Conservation (phyloP, 2,329 filamentous ascomycete species). For the Fusarium sp. region DNA sequence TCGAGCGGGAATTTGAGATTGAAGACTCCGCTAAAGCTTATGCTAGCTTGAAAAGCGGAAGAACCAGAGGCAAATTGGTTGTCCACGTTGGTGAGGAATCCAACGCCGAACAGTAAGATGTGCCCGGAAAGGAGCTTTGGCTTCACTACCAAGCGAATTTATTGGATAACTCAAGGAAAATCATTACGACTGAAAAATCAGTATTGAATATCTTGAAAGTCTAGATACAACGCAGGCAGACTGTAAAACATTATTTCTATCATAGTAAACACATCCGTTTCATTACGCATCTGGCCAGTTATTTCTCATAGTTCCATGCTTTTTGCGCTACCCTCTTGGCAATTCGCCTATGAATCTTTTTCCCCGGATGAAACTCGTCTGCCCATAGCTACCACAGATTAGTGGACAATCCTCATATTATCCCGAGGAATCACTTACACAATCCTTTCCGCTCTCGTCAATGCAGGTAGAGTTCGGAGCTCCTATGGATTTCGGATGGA, state of each 20-base stretch:
- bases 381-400: conserved; percentile 3
- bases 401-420: neutral
- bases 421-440: neutral
- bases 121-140: no score
- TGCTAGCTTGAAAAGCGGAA: conserved; percentile 13
- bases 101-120: neutral
- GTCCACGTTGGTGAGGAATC: conserved; percentile 6
- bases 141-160: no score
- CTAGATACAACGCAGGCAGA: no score
- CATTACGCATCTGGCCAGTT: no score
- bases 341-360: conserved; percentile 1
- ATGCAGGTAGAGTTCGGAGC: neutral
- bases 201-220: no score
- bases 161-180: no score
- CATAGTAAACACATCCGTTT: no score
- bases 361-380: conserved; percentile 5
- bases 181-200: no score
- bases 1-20: conserved; percentile 28
- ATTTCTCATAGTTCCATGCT: neutral
- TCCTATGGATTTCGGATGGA: neutral
- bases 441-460: neutral
- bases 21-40: conserved; percentile 20
- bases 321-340: conserved; percentile 1
- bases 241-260: no score
- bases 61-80: conserved; percentile 24